Base-by-base conservation (phyloP, 2,329 filamentous ascomycete species). In the Aspergillus tubingensis region DNA sequence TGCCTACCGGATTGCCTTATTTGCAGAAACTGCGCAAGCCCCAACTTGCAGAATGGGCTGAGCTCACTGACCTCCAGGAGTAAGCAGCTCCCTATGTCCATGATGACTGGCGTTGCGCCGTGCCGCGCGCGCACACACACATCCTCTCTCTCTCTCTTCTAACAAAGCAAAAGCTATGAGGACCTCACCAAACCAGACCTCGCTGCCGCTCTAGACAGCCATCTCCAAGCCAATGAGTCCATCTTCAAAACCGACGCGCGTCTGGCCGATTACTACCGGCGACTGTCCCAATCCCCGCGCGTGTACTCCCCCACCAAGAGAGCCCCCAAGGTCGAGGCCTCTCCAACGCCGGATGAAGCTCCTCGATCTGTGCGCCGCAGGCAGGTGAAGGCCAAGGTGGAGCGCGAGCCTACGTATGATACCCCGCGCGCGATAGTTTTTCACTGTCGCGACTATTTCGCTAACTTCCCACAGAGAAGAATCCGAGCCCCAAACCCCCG, bases 1-100 rank as follows among this genome's bases (percentile, higher is more conserved):
- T 91, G 88, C 86, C 87, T 63, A 79, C 79, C 69, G 80, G 79
- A 67, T 86, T 89, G 73, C 86, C 87, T 68, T 96, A 90, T 86
- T 83, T 96, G 74, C 85, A 88, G 77, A 84, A 85, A 76, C 90
- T 95, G 84, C 89, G 90, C 81, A 96, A 96, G 83, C 83, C 83
- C 69, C 91, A 94, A 66, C 85, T 96, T 59, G 77, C 86, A 68
- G 88, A 91, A 64, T 82, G 96, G 63, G 91, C 91, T 61, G 85
- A 91, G 66, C 79, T 83, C 50, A 84, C 90, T 63, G 89, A 89
- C 60, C 81, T 94, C 57, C 83, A 86, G 73, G 85, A 90, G 92
- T 96, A 86, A 72, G 88, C 85, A 63, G 62, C 62, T 65, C 65
- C 60, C 49, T 43, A 38, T 43, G 48, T 47, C 41, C 11, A 13